These are phyloP conservation scores for Haplosporangium sp. DNA, from an alignment of 371 early-diverging fungal species.

Conservation along the genomic window DNA sequence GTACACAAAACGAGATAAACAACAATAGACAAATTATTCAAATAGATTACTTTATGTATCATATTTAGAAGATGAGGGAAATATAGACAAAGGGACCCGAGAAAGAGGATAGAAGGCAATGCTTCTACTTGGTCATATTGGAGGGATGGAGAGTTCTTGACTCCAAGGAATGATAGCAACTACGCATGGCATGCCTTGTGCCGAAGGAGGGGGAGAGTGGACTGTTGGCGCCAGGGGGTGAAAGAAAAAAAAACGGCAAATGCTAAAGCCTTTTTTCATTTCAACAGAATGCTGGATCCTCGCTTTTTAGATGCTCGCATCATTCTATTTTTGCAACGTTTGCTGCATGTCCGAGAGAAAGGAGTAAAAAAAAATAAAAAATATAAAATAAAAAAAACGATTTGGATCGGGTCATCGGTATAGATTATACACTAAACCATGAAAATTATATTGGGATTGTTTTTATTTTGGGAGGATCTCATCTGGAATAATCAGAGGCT, in stretches of 20 bases:
- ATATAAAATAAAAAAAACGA: neutral
- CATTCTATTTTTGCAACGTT: conserved; percentile 18
- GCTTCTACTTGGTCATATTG: neutral
- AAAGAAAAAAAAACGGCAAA: neutral
- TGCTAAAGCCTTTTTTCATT: conserved; percentile 6
- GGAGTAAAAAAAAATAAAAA: neutral
- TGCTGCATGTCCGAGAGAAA: conserved; percentile 8
- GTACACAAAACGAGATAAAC: neutral
- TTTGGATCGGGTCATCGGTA: neutral
- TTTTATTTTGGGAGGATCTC: conserved; percentile 7
- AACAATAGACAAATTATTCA: neutral
- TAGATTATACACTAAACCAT: neutral
- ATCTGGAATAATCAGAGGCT: conserved; percentile 7
- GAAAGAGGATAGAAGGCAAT: neutral
- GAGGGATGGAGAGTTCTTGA: neutral
- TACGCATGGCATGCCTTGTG: conserved; percentile 1
- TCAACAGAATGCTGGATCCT: neutral
- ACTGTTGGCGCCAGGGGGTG: conserved; percentile 13
- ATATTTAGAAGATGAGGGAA: neutral
- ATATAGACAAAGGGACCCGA: neutral
- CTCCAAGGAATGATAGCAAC: neutral
- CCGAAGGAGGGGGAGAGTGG: neutral
- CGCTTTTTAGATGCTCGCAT: neutral
- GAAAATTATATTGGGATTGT: neutral
- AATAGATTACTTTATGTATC: too few relatives aligned